Evolutionary conservation across 2,329 filamentous ascomycete species (phyloP).

Genomic region (Aspergillus oerlinghausenensis): DNA sequence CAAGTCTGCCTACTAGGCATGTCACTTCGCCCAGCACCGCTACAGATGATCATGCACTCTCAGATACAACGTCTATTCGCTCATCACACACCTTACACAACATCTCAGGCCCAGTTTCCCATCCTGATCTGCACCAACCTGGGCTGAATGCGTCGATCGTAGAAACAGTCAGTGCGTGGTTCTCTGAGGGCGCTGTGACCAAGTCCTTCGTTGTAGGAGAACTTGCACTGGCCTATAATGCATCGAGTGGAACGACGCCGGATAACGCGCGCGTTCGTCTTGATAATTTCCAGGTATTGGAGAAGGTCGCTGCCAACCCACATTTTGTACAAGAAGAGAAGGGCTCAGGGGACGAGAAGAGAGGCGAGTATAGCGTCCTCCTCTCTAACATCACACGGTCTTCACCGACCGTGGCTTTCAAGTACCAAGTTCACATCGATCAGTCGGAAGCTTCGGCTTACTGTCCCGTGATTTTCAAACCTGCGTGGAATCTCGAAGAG

Average conservation of each 20-base stretch:
- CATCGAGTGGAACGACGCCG: slow-evolving; percentile 28
- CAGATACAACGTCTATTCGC: slow-evolving; percentile 86
- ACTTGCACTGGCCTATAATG: slow-evolving; percentile 79
- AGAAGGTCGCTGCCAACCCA: slow-evolving; percentile 89
- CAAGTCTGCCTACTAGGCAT: slow-evolving; percentile 31
- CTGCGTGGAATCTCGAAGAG: slow-evolving; percentile 77
- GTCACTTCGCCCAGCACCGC: slow-evolving; percentile 49
- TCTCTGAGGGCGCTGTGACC: slow-evolving; percentile 68
- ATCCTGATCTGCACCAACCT: slow-evolving; percentile 73
- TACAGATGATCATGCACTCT: slow-evolving; percentile 63
- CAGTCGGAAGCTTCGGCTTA: slow-evolving; percentile 52
- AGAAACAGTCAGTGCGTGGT: slow-evolving; percentile 82
- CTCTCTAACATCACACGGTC: slow-evolving; percentile 67
- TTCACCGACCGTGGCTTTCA: slow-evolving; percentile 69
- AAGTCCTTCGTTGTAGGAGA: slow-evolving; percentile 77
- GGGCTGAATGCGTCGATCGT: slow-evolving; percentile 86
- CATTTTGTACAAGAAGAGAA: slow-evolving; percentile 70
- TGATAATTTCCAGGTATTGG: slow-evolving; percentile 81
- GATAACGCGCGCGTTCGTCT: slow-evolving; percentile 67
- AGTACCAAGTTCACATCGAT: slow-evolving; percentile 80
- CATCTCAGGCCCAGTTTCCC: slow-evolving; percentile 64
- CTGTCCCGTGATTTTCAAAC: slow-evolving; percentile 68
- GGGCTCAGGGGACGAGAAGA: slow-evolving; percentile 44
- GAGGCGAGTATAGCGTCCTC: slow-evolving; percentile 77
- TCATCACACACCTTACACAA: slow-evolving; percentile 76